Evolutionary conservation across 108 stramenopile genomes (phyloP).

Genomic region (Fistulifera solaris): DNA sequence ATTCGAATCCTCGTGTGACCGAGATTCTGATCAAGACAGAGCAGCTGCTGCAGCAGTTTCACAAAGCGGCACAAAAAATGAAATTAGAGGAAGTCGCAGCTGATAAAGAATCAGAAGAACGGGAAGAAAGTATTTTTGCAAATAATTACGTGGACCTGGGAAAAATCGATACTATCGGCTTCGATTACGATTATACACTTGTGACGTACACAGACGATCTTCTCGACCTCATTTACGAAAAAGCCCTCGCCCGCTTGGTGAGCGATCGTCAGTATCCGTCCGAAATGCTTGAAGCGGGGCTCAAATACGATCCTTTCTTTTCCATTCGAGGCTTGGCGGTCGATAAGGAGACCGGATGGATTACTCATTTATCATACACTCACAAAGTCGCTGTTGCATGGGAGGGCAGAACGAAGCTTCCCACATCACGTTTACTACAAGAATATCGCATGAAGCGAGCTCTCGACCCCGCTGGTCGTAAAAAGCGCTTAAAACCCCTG

Average conservation of each 20-base stretch:
- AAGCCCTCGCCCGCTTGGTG: constrained; percentile 83
- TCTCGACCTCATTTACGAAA: constrained; percentile 83
- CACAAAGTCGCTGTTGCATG: constrained; percentile 91
- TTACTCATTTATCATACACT: constrained; percentile 90
- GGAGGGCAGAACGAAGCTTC: constrained; percentile 80
- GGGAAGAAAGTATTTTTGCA: constrained; percentile 64
- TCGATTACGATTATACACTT: constrained; percentile 95
- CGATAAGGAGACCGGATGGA: constrained; percentile 89
- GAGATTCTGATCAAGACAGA: constrained; percentile 50
- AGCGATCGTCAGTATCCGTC: constrained; percentile 76
- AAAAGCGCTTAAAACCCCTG: constrained; percentile 75
- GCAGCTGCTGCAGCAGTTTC: constrained; percentile 35
- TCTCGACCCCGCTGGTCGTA: constrained; percentile 56
- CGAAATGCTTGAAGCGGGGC: constrained; percentile 59
- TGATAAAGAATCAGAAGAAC: constrained; percentile 3
- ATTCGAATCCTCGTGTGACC: constrained; percentile 43
- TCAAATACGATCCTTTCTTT: constrained; percentile 76
- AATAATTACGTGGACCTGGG: constrained; percentile 89
- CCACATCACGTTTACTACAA: constrained; percentile 46
- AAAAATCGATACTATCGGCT: constrained; percentile 87
- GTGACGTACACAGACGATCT: constrained; percentile 84
- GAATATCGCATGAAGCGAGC: constrained; percentile 84
- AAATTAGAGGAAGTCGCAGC: constrained; percentile 8
- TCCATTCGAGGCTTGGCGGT: constrained; percentile 90
- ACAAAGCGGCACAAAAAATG: constrained; percentile 31